Conservation (phyloP, 495 filamentous ascomycete species). For the Thermochaetoides thermophila region DNA sequence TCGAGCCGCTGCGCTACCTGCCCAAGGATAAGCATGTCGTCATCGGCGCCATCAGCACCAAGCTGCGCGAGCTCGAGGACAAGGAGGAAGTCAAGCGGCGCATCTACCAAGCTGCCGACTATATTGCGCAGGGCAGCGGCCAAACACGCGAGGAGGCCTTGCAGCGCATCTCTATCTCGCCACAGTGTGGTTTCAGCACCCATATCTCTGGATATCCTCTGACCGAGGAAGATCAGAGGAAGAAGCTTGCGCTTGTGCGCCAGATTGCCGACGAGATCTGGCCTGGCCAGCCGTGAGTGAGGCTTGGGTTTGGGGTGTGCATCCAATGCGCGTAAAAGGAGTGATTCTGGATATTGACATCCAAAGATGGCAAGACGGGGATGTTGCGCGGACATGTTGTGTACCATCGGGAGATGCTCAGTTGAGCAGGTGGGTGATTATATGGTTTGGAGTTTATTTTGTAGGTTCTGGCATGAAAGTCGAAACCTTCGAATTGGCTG, state of each 20-base stretch:
- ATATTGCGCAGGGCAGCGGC: constrained; percentile 54
- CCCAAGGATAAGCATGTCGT: constrained; percentile 64
- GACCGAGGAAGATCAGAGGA: constrained; percentile 50
- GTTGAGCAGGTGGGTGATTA: too few relatives aligned
- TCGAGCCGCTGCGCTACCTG: constrained; percentile 60
- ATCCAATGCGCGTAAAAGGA: too few relatives aligned
- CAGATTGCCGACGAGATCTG: constrained; percentile 59
- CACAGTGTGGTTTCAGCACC: constrained; percentile 70
- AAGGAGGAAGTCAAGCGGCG: constrained; percentile 57
- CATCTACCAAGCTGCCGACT: constrained; percentile 51
- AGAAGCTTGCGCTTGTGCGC: constrained; percentile 51
- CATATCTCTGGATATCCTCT: constrained; percentile 55
- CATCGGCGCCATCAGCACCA: constrained; percentile 58
- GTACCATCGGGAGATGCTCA: too few relatives aligned
- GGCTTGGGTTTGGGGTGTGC: too few relatives aligned
- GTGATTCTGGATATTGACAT: too few relatives aligned
- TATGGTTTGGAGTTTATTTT: too few relatives aligned
- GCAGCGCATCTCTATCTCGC: constrained; percentile 53
- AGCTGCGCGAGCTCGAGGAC: constrained; percentile 58
- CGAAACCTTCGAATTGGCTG: too few relatives aligned
- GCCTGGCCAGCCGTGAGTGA: too few relatives aligned
- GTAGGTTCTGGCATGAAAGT: too few relatives aligned
- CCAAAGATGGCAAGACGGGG: too few relatives aligned
- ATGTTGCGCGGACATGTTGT: too few relatives aligned
- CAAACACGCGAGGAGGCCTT: constrained; percentile 50